A percentile compares a stretch with the other conserved stretches of the same genome.
Conservation (phyloP, 2,329 filamentous ascomycete species). For the Macrophomina phaseolina region DNA sequence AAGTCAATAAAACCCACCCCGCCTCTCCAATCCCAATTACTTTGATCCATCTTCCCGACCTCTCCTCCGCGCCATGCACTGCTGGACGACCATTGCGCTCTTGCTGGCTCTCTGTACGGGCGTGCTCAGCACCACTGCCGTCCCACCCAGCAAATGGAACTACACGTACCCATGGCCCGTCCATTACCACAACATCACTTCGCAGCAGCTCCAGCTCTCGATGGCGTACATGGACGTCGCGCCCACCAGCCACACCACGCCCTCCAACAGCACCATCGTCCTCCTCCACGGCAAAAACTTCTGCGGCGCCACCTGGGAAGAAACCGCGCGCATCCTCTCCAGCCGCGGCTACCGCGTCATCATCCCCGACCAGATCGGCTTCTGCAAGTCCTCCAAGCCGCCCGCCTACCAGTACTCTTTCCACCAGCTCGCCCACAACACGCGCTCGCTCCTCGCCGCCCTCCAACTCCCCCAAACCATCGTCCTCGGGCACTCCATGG, state of each 20-base stretch:
- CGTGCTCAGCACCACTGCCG: not conserved
- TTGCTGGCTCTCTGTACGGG: not conserved
- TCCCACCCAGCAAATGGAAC: conserved; percentile 27
- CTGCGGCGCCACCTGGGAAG: conserved; percentile 60
- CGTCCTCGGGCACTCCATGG: conserved; percentile 62
- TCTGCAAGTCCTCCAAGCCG: conserved; percentile 64
- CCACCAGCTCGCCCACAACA: conserved; percentile 59
- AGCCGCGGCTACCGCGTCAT: conserved; percentile 58
- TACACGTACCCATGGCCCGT: conserved; percentile 59
- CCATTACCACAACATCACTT: conserved; percentile 55
- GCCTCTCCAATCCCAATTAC: not conserved
- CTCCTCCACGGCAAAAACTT: conserved; percentile 64
- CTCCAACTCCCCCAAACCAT: conserved; percentile 53
- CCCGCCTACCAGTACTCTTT: conserved; percentile 59
- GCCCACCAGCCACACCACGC: conserved; percentile 36
- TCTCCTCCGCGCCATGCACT: not conserved
- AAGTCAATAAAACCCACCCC: not conserved
- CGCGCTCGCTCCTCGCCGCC: conserved; percentile 52
- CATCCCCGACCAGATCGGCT: conserved; percentile 61
- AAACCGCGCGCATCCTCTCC: conserved; percentile 52
- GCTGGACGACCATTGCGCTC: not conserved
- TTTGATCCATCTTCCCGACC: no score
- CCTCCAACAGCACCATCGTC: conserved; percentile 50
- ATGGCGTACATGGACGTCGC: conserved; percentile 64
- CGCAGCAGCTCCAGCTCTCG: conserved; percentile 55